phyloP scores from a whole-genome alignment of 805 yeast genomes.

The Barnettozyma sucrosica region DNA sequence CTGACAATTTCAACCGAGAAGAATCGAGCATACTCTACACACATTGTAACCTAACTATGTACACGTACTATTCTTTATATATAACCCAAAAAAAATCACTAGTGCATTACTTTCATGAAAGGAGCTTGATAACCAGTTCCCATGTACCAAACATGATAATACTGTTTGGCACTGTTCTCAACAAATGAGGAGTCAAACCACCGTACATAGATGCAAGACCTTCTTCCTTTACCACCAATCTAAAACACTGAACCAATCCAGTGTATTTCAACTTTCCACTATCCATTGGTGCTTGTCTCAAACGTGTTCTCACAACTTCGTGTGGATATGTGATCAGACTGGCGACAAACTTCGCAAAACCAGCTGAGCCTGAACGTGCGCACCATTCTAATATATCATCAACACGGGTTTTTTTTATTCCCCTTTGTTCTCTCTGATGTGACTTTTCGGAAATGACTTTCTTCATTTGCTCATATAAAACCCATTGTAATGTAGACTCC shows the following conservation, averaged over 20 bases:
- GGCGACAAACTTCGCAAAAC: conserved; percentile 90
- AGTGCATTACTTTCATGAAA: conserved; percentile 30
- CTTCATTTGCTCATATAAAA: conserved; percentile 93
- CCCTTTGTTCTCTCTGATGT: conserved; percentile 31
- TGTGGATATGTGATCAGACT: conserved; percentile 93
- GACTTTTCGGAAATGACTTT: conserved; percentile 50
- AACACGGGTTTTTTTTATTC: conserved; percentile 33
- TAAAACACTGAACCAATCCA: conserved; percentile 84
- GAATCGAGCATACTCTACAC: no score
- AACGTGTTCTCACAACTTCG: conserved; percentile 91
- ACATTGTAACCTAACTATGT: not conserved
- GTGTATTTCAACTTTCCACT: conserved; percentile 82
- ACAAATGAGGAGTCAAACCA: conserved; percentile 92
- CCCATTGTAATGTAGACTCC: conserved; percentile 95
- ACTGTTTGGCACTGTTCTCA: conserved; percentile 96
- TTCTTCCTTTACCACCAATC: conserved; percentile 81
- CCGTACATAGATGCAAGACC: conserved; percentile 94
- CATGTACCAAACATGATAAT: conserved; percentile 99
- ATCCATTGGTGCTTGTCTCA: conserved; percentile 87
- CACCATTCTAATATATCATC: conserved; percentile 84
- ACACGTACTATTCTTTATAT: not conserved
- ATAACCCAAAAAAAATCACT: not conserved
- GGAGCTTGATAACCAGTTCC: conserved; percentile 72
- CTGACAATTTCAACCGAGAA: no score
- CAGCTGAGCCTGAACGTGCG: conserved; percentile 96